Evolutionary conservation across 257 asterid species (phyloP).

Genomic region (Coffea eugenioides): DNA sequence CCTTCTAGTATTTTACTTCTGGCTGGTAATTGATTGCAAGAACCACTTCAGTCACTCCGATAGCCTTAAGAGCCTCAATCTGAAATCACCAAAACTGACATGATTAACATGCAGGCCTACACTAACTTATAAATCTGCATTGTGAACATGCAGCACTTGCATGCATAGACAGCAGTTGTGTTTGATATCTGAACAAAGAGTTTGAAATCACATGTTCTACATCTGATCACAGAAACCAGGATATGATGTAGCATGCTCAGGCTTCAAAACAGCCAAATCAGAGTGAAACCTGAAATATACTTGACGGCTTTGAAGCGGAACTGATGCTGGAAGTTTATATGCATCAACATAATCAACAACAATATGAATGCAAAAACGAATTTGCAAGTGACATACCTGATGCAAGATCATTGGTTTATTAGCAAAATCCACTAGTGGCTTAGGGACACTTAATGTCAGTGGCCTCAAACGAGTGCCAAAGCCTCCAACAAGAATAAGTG

Average conservation of each 20-base stretch:
- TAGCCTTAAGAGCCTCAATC: constrained; percentile 89
- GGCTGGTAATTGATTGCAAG: constrained; percentile 97
- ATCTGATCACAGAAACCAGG: not conserved
- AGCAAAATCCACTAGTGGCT: constrained; percentile 93
- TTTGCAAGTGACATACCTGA: constrained; percentile 54
- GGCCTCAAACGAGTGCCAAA: constrained; percentile 97
- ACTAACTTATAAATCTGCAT: not conserved
- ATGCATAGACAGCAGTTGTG: not conserved
- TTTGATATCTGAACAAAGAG: not conserved
- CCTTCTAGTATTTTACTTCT: constrained; percentile 48
- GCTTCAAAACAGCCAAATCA: constrained; percentile 10
- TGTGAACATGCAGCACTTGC: not conserved
- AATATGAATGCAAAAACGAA: not conserved
- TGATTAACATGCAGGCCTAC: constrained; percentile 22
- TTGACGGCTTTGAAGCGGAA: not conserved
- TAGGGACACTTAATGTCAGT: constrained; percentile 77
- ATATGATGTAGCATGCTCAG: not conserved
- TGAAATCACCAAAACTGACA: constrained; percentile 27
- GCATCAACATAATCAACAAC: not conserved
- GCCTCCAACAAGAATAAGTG: constrained; percentile 94
- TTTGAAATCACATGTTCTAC: not conserved
- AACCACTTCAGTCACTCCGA: constrained; percentile 94
- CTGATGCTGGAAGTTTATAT: not conserved
- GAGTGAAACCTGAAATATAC: not conserved
- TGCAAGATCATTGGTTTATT: constrained; percentile 99